Evolutionary conservation across 2,329 filamentous ascomycete species (phyloP), one percentile per base, ranked within the genome.

Genomic region (Stagonosporopsis cucurbitacearum): DNA sequence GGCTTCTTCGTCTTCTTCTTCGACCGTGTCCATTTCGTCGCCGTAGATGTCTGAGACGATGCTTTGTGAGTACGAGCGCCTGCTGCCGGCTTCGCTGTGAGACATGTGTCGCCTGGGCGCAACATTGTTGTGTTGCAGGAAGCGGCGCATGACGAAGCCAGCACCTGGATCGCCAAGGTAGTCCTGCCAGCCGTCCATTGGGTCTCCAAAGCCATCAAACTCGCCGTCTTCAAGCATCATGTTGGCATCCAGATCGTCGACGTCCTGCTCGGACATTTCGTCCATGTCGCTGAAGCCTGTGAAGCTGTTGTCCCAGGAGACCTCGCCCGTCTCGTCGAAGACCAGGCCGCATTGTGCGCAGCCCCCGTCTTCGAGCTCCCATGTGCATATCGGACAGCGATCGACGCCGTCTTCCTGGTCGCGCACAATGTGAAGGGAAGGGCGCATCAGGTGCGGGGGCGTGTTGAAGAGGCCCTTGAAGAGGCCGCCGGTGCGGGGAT

Each of bases 321-420:
- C 74, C 49, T 71, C 75, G 17, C 74, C 76, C 42, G 82, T 80
- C 20, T 80, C 76, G 46, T 80, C 78, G 48, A 82, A 84, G 45
- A 82, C 80, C 54, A 79, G 59, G 7, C 76, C 77, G 57, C 87
- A 90, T 19, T 79, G 76, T 20, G 68, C 59, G 64, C 87, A 90
- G 64, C 71, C 62, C 52, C 84, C 84, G 39, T 86, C 85, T 67
- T 86, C 84, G 42, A 89, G 77, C 70, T 90, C 88, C 80, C 83
- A 84, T 8, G 80, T 74, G 71, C 88, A 90, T 2, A 76, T 60
- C 1, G 86, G 86, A 69, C 88, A 90, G 60, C 87, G 81, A 50
- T 83, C 76, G 17, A 89, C 81, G 30, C 83, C 82, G 68, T 89
- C 87, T 66, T 81, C 80, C 30, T 81, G 75, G 62, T 88, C 86